Conservation (phyloP, 179 eudicot genomes). For the Carnegiea gigantea region DNA sequence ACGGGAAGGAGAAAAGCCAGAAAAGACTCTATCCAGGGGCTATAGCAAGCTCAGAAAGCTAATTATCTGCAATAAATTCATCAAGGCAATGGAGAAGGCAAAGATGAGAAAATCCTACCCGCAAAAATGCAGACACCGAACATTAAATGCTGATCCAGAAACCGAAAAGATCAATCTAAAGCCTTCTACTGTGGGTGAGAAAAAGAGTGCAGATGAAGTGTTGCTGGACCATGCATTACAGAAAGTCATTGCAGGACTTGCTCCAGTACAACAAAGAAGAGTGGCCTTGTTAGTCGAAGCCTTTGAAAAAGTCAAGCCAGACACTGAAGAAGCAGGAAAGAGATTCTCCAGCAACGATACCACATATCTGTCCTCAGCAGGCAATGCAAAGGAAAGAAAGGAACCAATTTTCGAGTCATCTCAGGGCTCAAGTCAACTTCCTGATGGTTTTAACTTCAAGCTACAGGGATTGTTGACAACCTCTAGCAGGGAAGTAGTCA, state of each 20-base stretch:
- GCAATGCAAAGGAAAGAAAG: slow-evolving; percentile 15
- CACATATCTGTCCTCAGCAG: slow-evolving; percentile 15
- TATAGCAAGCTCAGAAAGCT: slow-evolving; percentile 67
- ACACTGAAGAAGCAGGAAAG: slow-evolving; percentile 40
- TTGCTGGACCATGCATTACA: slow-evolving; percentile 82
- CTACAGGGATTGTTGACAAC: slow-evolving; percentile 12
- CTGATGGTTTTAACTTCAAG: slow-evolving; percentile 6
- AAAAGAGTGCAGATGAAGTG: slow-evolving; percentile 59
- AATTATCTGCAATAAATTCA: slow-evolving; percentile 63
- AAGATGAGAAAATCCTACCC: slow-evolving; percentile 46
- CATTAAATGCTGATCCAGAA: slow-evolving; percentile 35
- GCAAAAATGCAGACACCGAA: slow-evolving; percentile 32
- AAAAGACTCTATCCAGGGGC: slow-evolving; percentile 52
- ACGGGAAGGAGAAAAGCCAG: slow-evolving; percentile 29
- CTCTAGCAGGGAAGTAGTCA: slow-evolving; percentile 21
- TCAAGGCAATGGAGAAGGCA: slow-evolving; percentile 56
- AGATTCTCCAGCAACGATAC: slow-evolving; percentile 8
- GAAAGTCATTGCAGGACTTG: slow-evolving; percentile 60
- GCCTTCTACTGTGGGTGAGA: slow-evolving; percentile 43
- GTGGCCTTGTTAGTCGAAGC: slow-evolving; percentile 77
- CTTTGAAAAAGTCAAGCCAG: slow-evolving; percentile 46
- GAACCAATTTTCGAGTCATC: slow-evolving; percentile 10
- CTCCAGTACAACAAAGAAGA: slow-evolving; percentile 73
- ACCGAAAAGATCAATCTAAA: slow-evolving; percentile 45
- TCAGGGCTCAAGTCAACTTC: slow-evolving; percentile 5